Base-by-base conservation (phyloP, 2,329 filamentous ascomycete genomes). In the Colletotrichum acutatum region DNA sequence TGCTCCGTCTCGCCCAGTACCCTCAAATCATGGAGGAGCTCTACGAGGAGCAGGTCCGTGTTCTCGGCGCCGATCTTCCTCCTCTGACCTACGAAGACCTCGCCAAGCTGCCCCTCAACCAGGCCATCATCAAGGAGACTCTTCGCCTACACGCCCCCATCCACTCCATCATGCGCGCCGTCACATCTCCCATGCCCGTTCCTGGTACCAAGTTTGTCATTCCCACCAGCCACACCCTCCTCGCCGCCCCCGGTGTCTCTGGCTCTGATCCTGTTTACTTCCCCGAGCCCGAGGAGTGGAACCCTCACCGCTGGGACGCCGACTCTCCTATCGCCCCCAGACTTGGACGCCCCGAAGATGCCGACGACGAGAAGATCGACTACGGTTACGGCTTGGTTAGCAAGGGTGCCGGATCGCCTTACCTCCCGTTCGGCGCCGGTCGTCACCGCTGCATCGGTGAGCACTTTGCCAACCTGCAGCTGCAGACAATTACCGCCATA, bases 361-460 rank as follows among this genome's bases (percentile, higher is more conserved):
- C 88, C 49, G 88, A 89, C 42, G 90, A 91, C 28, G 93, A 93
- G 84, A 95, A 94, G 84, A 90, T 96, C 74, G 96, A 98, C 82
- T 98, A 98, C 81, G 96, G 96, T 42, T 98, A 97, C 83, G 96
- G 96, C 74, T 87, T 97, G 63, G 93, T 98, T 76, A 95, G 91
- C 88, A 98, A 98, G 87, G 96, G 96, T 68, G 92, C 94, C 16
- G 91, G 90, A 72, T 97, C 94, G 65, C 95, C 96, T 0, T 98
- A 98, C 82, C 90, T 98, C 60, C 96, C 96, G 2, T 98, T 98
- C 80, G 96, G 96, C 71, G 96, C 95, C 34, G 96, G 96, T 54
- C 89, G 96, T 77, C 96, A 98, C 84, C 89, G 96, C 76, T 98
- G 96, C 84, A 98, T 98, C 80, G 96, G 96, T 76, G 96, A 98